These are phyloP conservation scores for Endoconidiophora laricicola DNA, from an alignment of 2,329 filamentous ascomycete species.

Conservation along the genomic window DNA sequence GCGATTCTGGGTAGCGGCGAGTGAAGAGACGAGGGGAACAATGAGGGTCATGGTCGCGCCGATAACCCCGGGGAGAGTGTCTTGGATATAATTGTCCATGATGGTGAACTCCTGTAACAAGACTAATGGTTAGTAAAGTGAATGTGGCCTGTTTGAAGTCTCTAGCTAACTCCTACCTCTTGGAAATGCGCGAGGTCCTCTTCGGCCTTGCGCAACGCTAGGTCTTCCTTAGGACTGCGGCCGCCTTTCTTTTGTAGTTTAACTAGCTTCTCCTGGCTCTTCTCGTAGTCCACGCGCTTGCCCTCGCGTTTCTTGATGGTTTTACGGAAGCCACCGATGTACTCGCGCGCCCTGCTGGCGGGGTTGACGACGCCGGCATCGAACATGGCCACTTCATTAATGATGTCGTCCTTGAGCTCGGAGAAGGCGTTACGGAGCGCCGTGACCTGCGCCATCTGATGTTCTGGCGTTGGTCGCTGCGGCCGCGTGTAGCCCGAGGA, in stretches of 20 bases:
- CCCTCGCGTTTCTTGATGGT: slow-evolving; percentile 75
- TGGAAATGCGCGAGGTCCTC: slow-evolving; percentile 47
- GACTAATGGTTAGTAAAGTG: not conserved
- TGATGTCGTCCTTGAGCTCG: slow-evolving; percentile 54
- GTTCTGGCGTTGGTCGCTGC: slow-evolving; percentile 36
- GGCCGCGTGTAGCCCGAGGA: slow-evolving; percentile 27
- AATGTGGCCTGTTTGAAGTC: not conserved
- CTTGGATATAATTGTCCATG: slow-evolving; percentile 57
- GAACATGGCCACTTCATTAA: slow-evolving; percentile 54
- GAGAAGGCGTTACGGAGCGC: slow-evolving; percentile 50
- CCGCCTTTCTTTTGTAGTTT: slow-evolving; percentile 53
- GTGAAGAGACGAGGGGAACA: slow-evolving; percentile 50
- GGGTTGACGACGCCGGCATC: slow-evolving; percentile 54
- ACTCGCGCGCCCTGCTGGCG: slow-evolving; percentile 50
- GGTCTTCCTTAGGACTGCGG: slow-evolving; percentile 57
- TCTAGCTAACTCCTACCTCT: slow-evolving; percentile 31
- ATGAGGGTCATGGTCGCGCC: slow-evolving; percentile 56
- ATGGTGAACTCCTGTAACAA: slow-evolving; percentile 47
- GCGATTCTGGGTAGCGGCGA: slow-evolving; percentile 62
- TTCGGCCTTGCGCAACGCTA: slow-evolving; percentile 53
- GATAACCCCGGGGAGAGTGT: slow-evolving; percentile 55
- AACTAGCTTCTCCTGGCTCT: slow-evolving; percentile 54
- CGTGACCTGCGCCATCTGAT: slow-evolving; percentile 46
- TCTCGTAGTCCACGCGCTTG: slow-evolving; percentile 66
- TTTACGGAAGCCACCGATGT: slow-evolving; percentile 57